A percentile compares a stretch with the other conserved stretches of the same genome.
Evolutionary conservation across 495 filamentous ascomycete species (phyloP).

Genomic region (Mycothermus thermophilus): DNA sequence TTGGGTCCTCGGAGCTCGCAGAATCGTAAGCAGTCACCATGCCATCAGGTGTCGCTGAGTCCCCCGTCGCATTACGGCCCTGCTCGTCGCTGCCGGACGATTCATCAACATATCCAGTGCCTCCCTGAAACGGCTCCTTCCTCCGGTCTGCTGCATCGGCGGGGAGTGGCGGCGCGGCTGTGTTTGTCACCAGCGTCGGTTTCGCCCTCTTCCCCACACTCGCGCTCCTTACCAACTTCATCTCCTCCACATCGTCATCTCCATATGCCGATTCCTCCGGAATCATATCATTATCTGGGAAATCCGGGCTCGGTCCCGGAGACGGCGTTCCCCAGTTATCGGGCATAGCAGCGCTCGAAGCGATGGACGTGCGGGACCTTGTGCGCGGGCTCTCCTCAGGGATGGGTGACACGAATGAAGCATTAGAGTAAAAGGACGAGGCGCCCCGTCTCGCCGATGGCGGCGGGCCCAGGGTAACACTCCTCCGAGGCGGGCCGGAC

Average conservation of each 20-base stretch:
- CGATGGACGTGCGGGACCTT: slow-evolving; percentile 54
- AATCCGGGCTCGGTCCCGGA: slow-evolving; percentile 26
- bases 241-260: slow-evolving; percentile 44
- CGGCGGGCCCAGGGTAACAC: slow-evolving; percentile 46
- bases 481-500: slow-evolving; percentile 32
- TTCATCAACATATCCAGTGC: too few relatives aligned
- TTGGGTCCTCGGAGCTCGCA: too few relatives aligned
- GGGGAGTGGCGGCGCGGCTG: slow-evolving; percentile 7
- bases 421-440: slow-evolving; percentile 57
- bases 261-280: slow-evolving; percentile 33
- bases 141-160: slow-evolving; percentile 14
- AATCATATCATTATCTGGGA: slow-evolving; percentile 36
- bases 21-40: too few relatives aligned
- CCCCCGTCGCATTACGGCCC: too few relatives aligned
- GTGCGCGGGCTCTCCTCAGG: slow-evolving; percentile 60
- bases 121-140: too few relatives aligned
- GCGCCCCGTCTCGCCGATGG: slow-evolving; percentile 56
- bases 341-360: slow-evolving; percentile 71
- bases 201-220: slow-evolving; percentile 63
- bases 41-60: too few relatives aligned
- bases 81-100: too few relatives aligned
- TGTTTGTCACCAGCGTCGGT: slow-evolving; percentile 56
- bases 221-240: slow-evolving; percentile 57
- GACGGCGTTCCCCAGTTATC: slow-evolving; percentile 45
- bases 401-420: slow-evolving; percentile 77